Percentiles rank a stretch among this genome's conserved stretches.
Conservation (phyloP, 2,329 filamentous ascomycete species). For the Phaeomoniella chlamydospora region DNA sequence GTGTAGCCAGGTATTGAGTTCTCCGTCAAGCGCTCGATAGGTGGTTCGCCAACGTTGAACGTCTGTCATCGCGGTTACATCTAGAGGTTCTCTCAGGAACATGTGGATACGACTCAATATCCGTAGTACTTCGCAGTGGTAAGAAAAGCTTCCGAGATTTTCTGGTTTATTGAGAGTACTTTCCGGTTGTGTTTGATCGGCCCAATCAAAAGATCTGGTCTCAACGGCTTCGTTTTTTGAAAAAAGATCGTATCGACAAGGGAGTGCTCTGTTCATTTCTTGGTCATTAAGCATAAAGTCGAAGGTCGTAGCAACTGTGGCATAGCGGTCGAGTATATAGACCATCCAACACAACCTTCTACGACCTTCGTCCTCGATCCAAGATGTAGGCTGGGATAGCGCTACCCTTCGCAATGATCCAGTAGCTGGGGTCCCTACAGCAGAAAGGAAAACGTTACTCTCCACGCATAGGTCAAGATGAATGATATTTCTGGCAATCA, state of each 20-base stretch:
- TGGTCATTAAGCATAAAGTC: slow-evolving; percentile 81
- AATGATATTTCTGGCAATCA: slow-evolving; percentile 78
- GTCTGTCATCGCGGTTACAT: slow-evolving; percentile 70
- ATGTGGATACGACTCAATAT: slow-evolving; percentile 78
- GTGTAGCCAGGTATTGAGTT: slow-evolving; percentile 71
- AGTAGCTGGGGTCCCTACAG: slow-evolving; percentile 69
- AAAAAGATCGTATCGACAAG: slow-evolving; percentile 78
- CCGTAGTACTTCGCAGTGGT: slow-evolving; percentile 83
- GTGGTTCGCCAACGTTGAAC: slow-evolving; percentile 81
- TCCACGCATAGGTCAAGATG: slow-evolving; percentile 79
- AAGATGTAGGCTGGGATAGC: slow-evolving; percentile 67
- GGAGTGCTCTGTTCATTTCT: slow-evolving; percentile 75
- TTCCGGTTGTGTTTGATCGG: slow-evolving; percentile 37
- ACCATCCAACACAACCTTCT: slow-evolving; percentile 88
- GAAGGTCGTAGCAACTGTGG: slow-evolving; percentile 80
- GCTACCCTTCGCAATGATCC: slow-evolving; percentile 79
- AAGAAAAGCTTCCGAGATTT: slow-evolving; percentile 75
- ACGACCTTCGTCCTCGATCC: slow-evolving; percentile 78
- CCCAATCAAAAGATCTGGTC: slow-evolving; percentile 62
- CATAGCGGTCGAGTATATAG: slow-evolving; percentile 78
- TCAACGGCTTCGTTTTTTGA: slow-evolving; percentile 71
- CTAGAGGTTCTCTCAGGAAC: slow-evolving; percentile 77
- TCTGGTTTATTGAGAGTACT: slow-evolving; percentile 54
- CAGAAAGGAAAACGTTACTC: slow-evolving; percentile 61
- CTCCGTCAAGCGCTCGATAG: slow-evolving; percentile 72